Evolutionary conservation across 2,329 filamentous ascomycete genomes (phyloP), one percentile per base, ranked within the genome.

Genomic region (Paraconiothyrium brasiliense): DNA sequence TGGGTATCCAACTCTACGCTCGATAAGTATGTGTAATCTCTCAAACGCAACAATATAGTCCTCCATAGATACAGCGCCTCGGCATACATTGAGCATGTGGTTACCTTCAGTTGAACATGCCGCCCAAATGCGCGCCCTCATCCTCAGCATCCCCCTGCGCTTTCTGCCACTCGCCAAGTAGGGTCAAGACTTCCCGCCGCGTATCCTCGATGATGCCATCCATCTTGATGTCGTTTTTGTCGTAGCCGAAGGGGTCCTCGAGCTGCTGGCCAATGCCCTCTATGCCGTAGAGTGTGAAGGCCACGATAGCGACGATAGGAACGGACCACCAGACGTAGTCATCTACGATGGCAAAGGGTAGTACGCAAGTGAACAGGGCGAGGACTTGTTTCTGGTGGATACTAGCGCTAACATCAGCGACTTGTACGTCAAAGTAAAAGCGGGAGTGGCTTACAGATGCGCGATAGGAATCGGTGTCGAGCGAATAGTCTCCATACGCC

Each of bases 141-240:
- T 71, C 71, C 14, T 50, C 59, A 14, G 13, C 70, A 4, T 71
- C 73, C 24, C 73, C 75, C 24, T 71, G 71, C 50, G 72, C 73
- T 37, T 64, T 77, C 67, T 80, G 82, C 87, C 87, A 90, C 72
- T 88, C 87, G 14, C 83, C 81, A 27, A 89, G 69, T 67, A 89
- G 74, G 7, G 87, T 86, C 64, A 83, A 82, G 20, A 87, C 82
- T 75, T 90, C 87, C 43, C 81, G 81, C 61, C 85, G 78, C 47
- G 86, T 80, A 71, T 90, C 88, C 65, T 88, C 86, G 2, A 87
- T 85, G 54, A 90, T 85, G 3, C 86, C 86, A 72, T 90, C 87
- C 83, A 90, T 88, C 71, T 89, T 89, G 76, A 90, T 90, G 71
- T 90, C 87, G 59, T 89, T 89, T 69, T 84, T 83, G 65, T 89